Conservation (phyloP, 2,329 filamentous ascomycete species). For the Penicillium crustosum region DNA sequence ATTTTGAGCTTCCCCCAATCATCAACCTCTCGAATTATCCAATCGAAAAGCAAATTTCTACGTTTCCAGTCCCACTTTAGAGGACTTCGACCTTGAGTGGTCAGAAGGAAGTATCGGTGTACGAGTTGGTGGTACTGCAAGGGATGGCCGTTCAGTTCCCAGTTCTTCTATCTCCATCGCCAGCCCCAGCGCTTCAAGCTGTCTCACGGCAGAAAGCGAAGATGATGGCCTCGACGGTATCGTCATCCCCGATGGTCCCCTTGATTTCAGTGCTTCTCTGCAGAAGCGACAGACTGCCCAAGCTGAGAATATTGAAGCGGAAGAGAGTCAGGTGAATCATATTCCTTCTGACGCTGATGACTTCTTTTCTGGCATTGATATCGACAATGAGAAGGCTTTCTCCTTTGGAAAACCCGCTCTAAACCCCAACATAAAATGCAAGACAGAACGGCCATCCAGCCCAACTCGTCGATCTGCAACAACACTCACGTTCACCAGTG, state of each 20-base stretch:
- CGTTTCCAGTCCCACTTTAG: conserved; percentile 60
- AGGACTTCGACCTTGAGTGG: conserved; percentile 83
- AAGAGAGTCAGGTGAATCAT: conserved; percentile 20
- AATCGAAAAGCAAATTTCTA: conserved; percentile 61
- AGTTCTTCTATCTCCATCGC: conserved; percentile 86
- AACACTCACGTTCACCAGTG: conserved; percentile 88
- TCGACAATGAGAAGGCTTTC: conserved; percentile 80
- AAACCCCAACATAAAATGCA: conserved; percentile 89
- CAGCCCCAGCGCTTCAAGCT: conserved; percentile 90
- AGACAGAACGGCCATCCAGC: conserved; percentile 67
- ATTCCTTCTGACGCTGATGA: conserved; percentile 59
- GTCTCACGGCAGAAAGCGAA: conserved; percentile 86
- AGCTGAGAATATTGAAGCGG: conserved; percentile 31
- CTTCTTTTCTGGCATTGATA: conserved; percentile 80
- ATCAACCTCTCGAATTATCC: conserved; percentile 63
- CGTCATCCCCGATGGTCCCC: conserved; percentile 75
- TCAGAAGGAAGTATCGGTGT: conserved; percentile 91
- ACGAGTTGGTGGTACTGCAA: conserved; percentile 79
- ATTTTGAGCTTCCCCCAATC: conserved; percentile 69
- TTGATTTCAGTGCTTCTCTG: conserved; percentile 79
- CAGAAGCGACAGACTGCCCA: conserved; percentile 64
- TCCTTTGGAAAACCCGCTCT: conserved; percentile 76
- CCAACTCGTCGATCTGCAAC: conserved; percentile 71
- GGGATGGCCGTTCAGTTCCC: conserved; percentile 74
- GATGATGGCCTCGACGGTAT: conserved; percentile 91